Conservation (phyloP, 257 asterid genomes). For the Oldenlandia corymbosa region DNA sequence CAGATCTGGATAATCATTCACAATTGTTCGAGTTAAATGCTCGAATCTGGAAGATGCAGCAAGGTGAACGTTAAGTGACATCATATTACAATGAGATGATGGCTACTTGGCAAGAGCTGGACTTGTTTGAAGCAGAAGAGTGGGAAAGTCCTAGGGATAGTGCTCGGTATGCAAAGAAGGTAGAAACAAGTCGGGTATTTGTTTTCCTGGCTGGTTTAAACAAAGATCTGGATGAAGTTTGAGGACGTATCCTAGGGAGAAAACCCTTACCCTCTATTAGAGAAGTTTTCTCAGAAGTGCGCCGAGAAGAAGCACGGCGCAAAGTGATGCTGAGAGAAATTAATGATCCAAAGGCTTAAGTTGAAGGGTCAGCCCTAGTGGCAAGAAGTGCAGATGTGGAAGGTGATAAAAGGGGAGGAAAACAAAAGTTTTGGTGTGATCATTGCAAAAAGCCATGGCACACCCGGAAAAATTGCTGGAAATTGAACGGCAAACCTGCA, state of each 20-base stretch:
- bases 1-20: not conserved
- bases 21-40: not conserved
- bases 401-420: not conserved
- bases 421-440: not conserved
- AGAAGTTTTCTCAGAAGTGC: not conserved
- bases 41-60: not conserved
- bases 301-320: not conserved
- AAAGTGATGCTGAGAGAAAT: not conserved
- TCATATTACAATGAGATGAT: not conserved
- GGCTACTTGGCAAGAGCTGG: not conserved
- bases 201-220: not conserved
- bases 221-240: not conserved
- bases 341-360: not conserved
- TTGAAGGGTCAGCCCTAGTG: not conserved
- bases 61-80: not conserved
- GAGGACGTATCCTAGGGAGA: not conserved
- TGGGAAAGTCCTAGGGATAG: too few relatives aligned
- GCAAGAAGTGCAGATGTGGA: too few relatives aligned
- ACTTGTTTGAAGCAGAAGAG: not conserved
- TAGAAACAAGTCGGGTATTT: not conserved
- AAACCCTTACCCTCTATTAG: not conserved
- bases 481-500: not conserved
- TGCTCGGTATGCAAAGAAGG: too few relatives aligned
- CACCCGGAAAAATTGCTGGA: not conserved
- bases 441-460: not conserved